Evolutionary conservation across 768 basidiomycete species (phyloP).

Genomic region (Tubosaeta sp.): DNA sequence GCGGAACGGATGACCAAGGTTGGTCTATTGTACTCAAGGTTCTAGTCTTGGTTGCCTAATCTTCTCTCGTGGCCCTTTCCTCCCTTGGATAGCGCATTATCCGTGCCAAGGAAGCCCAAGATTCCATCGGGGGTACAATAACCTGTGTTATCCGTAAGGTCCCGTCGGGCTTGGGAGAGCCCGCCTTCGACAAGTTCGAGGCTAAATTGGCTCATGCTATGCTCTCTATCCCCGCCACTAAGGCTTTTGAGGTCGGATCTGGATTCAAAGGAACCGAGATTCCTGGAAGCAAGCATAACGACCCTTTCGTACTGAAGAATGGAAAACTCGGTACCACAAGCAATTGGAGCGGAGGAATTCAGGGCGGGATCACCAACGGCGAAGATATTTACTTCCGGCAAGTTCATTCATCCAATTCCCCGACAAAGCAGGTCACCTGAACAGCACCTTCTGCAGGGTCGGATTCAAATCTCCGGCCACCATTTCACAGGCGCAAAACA

Average conservation of each 20-base stretch:
- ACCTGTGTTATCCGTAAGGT: conserved; percentile 93
- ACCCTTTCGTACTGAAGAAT: conserved; percentile 68
- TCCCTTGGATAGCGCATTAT: conserved; percentile 69
- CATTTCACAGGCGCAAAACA: conserved; percentile 86
- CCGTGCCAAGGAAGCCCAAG: conserved; percentile 82
- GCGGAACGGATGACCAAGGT: conserved; percentile 90
- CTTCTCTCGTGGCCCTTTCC: conserved; percentile 8
- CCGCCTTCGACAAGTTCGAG: conserved; percentile 98
- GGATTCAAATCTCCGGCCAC: conserved; percentile 99
- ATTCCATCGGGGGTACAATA: conserved; percentile 97
- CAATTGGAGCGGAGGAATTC: conserved; percentile 97
- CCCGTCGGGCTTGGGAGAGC: conserved; percentile 92
- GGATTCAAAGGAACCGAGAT: conserved; percentile 95
- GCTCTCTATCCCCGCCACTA: conserved; percentile 98
- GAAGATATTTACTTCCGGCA: conserved; percentile 97
- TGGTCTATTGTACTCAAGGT: not conserved
- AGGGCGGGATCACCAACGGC: conserved; percentile 97
- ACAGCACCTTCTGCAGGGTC: conserved; percentile 48
- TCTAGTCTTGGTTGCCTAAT: conserved; percentile 33
- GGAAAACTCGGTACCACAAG: conserved; percentile 79
- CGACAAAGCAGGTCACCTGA: conserved; percentile 4
- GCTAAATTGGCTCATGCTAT: conserved; percentile 95
- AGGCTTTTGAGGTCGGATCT: conserved; percentile 96
- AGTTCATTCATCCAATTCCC: conserved; percentile 16
- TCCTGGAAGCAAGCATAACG: conserved; percentile 91